Percentiles rank a stretch among this genome's conserved stretches.
These are phyloP conservation scores for Penicillium sp. DNA, from an alignment of 2,329 filamentous ascomycete genomes.

Conservation along the genomic window DNA sequence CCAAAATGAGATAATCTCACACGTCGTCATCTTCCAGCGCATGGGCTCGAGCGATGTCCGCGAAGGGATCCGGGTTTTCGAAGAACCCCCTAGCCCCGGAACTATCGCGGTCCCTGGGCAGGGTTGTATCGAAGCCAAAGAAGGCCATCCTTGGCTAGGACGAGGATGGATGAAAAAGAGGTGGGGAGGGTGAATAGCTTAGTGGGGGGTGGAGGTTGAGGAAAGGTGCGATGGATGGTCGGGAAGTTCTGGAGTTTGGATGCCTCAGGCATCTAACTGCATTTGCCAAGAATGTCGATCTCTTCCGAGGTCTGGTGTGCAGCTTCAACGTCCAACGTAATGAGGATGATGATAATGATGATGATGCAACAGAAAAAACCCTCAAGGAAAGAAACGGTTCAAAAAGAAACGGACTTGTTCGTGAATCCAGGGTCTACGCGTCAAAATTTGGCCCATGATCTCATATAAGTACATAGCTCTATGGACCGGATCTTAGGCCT, in stretches of 20 bases:
- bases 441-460: neutral
- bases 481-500: no score
- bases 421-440: neutral
- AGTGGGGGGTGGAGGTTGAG: conserved; percentile 10
- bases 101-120: conserved; percentile 62
- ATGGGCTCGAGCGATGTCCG: conserved; percentile 65
- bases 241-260: conserved; percentile 21
- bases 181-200: conserved; percentile 16
- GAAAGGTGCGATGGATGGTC: conserved; percentile 8
- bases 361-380: neutral
- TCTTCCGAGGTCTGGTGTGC: neutral
- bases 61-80: conserved; percentile 85
- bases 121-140: conserved; percentile 78
- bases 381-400: no score
- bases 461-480: no score
- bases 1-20: conserved; percentile 48
- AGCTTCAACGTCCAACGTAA: neutral
- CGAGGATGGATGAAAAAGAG: conserved; percentile 1
- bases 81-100: conserved; percentile 68
- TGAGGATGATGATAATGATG: no score
- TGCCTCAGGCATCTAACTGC: conserved; percentile 19
- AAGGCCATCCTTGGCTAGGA: conserved; percentile 65
- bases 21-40: conserved; percentile 60
- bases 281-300: conserved; percentile 13
- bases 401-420: neutral